Evolutionary conservation across 2,329 filamentous ascomycete genomes (phyloP), one percentile per base, ranked within the genome.

Genomic region (Tolypocladium tundrense): DNA sequence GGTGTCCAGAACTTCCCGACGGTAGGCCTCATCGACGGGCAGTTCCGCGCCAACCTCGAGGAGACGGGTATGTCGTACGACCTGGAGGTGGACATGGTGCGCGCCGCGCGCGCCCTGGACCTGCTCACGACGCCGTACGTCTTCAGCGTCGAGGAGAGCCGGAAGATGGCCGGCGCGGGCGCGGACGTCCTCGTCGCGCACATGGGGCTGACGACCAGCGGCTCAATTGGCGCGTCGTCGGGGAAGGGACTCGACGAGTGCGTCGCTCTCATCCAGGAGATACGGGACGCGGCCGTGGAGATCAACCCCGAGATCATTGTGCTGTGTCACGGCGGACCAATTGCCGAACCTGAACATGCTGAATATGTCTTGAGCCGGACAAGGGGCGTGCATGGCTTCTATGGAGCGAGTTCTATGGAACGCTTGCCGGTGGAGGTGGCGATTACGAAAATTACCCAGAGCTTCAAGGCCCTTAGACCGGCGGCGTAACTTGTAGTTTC

Each of bases 1-100:
- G 87, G 87, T 1, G 78, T 89, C 16, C 87, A 90, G 68, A 90
- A 90, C 64, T 90, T 90, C 67, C 87, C 87, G 1, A 89, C 87
- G 0, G 86, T 89, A 1, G 87, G 87, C 0, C 72, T 90, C 27
- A 85, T 89, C 41, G 87, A 90, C 68, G 86, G 85, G 1, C 77
- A 77, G 14, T 89, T 90, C 67, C 78, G 87, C 14, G 76, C 77
- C 27, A 85, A 86, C 62, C 76, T 90, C 1, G 87, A 90, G 66
- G 86, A 88, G 68, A 89, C 86, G 1, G 86, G 83, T 10, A 90
- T 90, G 85, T 81, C 82, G 1, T 90, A 84, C 65, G 79, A 78
- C 19, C 72, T 78, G 9, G 87, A 90, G 66, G 86, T 90, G 2
- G 83, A 85, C 55, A 83, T 88, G 78, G 79, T 90, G 52, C 75